Evolutionary conservation across 345 rosid species (phyloP).

Genomic region (Camelina laxa): DNA sequence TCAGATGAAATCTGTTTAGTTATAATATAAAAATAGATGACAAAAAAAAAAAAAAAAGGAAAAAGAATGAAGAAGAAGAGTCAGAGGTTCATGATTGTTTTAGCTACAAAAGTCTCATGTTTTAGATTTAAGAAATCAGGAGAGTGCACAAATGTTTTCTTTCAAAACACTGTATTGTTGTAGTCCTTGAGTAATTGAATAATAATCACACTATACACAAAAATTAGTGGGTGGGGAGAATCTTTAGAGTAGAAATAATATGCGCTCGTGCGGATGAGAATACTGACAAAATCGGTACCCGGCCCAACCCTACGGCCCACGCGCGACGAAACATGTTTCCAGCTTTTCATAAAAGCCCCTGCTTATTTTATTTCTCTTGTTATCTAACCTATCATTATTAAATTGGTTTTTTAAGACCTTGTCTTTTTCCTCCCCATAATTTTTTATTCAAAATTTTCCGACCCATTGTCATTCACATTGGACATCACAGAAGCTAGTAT

Average conservation of each 20-base stretch:
- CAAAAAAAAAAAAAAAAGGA: too few relatives aligned
- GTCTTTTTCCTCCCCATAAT: slow-evolving; percentile 14
- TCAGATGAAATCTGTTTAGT: too few relatives aligned
- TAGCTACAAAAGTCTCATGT: background rate
- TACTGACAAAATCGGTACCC: slow-evolving; percentile 40
- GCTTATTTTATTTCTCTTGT: slow-evolving; percentile 16
- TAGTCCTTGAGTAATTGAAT: slow-evolving; percentile 1
- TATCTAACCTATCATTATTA: slow-evolving; percentile 17
- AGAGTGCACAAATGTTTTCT: background rate
- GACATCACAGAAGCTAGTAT: slow-evolving; percentile 23
- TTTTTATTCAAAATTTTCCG: background rate
- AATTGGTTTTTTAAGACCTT: slow-evolving; percentile 1
- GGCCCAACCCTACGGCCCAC: slow-evolving; percentile 43
- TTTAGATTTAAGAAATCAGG: background rate
- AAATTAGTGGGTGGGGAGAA: slow-evolving; percentile 33
- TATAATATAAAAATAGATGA: too few relatives aligned
- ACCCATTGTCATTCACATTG: slow-evolving; percentile 9
- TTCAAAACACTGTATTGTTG: background rate
- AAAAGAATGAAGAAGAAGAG: background rate
- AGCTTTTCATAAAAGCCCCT: slow-evolving; percentile 34
- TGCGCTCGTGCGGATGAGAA: slow-evolving; percentile 45
- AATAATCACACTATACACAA: slow-evolving; percentile 14
- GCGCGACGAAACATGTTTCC: slow-evolving; percentile 36
- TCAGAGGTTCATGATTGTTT: background rate
- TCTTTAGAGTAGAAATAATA: slow-evolving; percentile 34